These are phyloP conservation scores for Dendrobium catenatum DNA, from an alignment of 106 monocot genomes.

Conservation along the genomic window DNA sequence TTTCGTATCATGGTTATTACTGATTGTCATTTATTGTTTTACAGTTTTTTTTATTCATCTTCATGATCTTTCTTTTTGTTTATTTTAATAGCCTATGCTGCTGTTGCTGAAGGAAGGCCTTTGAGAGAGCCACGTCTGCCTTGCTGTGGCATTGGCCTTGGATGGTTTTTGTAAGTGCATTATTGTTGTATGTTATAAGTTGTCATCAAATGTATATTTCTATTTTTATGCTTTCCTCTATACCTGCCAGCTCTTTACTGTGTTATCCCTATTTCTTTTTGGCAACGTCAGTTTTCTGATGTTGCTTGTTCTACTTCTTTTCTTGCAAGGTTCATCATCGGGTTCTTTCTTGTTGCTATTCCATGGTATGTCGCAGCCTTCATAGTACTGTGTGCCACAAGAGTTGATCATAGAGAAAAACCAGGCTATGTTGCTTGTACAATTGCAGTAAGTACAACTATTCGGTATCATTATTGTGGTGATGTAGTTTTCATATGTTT, in stretches of 20 bases:
- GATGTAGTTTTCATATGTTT: neutral
- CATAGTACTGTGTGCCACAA: constrained; percentile 44
- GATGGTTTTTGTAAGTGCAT: constrained; percentile 31
- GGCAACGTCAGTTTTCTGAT: neutral
- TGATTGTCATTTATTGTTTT: neutral
- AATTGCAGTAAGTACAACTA: constrained; percentile 41
- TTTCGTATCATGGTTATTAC: neutral
- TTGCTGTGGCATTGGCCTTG: constrained; percentile 25
- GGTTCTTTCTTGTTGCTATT: constrained; percentile 82
- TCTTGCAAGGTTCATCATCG: constrained; percentile 59
- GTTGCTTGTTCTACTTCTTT: neutral
- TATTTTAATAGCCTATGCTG: constrained; percentile 12
- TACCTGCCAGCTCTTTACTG: neutral
- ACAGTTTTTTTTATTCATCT: neutral
- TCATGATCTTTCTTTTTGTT: neutral
- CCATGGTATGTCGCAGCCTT: constrained; percentile 90
- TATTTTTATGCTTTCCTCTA: neutral
- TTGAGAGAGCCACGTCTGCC: constrained; percentile 22
- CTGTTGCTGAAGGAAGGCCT: constrained; percentile 26
- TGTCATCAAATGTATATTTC: neutral
- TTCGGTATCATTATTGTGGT: neutral
- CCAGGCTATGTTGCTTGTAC: constrained; percentile 79
- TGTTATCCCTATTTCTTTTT: neutral
- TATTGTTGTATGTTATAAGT: neutral
- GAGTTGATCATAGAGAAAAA: constrained; percentile 71